A percentile compares a stretch with the other conserved stretches of the same genome.
phyloP scores from a whole-genome alignment of 2,329 filamentous ascomycete species.

The Alternaria sp. region DNA sequence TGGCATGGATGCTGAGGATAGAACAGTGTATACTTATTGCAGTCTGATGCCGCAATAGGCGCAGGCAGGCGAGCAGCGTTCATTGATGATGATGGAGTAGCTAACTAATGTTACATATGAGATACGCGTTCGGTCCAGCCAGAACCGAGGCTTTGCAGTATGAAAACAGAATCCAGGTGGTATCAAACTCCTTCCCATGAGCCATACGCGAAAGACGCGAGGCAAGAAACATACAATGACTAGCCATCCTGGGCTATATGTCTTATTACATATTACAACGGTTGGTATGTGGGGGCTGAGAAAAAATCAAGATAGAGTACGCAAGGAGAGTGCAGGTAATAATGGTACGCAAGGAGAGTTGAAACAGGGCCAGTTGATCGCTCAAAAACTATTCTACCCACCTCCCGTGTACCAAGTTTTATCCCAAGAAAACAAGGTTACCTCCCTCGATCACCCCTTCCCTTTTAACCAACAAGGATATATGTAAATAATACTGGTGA shows the following conservation, averaged over 20 bases:
- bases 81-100: background rate
- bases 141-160: background rate
- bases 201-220: background rate
- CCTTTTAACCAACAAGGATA: conserved; percentile 29
- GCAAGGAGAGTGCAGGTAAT: conserved; percentile 9
- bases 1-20: background rate
- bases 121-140: conserved; percentile 4
- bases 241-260: conserved; percentile 11
- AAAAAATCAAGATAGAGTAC: conserved; percentile 7
- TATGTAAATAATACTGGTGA: conserved; percentile 12
- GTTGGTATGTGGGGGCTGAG: background rate
- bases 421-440: conserved; percentile 17
- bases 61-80: conserved; percentile 6
- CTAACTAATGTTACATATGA: conserved; percentile 6
- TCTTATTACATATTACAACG: conserved; percentile 7
- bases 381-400: conserved; percentile 27
- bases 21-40: background rate
- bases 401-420: conserved; percentile 18
- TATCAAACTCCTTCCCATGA: conserved; percentile 11
- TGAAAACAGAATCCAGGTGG: conserved; percentile 8
- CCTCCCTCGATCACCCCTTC: conserved; percentile 10
- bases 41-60: background rate
- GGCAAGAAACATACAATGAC: conserved; percentile 7
- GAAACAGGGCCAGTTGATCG: conserved; percentile 21
- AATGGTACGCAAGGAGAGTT: conserved; percentile 12